Conservation (phyloP, 768 basidiomycete species). For the Phaffia tasmanica region DNA sequence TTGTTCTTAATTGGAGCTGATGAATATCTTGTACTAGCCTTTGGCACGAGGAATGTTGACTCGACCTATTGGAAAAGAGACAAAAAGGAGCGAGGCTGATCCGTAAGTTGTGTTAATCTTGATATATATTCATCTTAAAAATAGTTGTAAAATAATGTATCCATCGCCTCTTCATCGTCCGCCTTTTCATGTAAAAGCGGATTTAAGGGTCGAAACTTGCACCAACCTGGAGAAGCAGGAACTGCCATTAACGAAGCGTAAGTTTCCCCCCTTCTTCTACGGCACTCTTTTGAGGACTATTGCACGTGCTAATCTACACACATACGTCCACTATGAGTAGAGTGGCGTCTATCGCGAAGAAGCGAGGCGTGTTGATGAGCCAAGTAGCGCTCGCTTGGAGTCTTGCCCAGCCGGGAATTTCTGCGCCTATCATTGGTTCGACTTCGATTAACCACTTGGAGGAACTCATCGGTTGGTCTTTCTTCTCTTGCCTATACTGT, state of each 20-base stretch:
- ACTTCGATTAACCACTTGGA: slow-evolving; percentile 47
- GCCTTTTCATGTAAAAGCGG: slow-evolving; percentile 41
- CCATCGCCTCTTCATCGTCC: slow-evolving; percentile 26
- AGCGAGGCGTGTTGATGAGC: slow-evolving; percentile 49
- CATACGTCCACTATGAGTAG: slow-evolving; percentile 31
- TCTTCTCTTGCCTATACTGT: background rate
- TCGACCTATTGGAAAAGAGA: slow-evolving; percentile 37
- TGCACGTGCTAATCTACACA: slow-evolving; percentile 21
- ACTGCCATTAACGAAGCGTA: slow-evolving; percentile 22
- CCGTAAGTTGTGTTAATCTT: background rate
- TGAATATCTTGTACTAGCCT: slow-evolving; percentile 31
- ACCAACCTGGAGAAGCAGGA: slow-evolving; percentile 21
- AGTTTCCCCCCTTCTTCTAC: background rate
- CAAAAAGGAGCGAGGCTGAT: slow-evolving; percentile 40
- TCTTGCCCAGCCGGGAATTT: slow-evolving; percentile 43
- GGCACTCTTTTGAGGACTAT: background rate
- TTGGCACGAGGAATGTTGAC: slow-evolving; percentile 38
- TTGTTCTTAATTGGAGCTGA: background rate
- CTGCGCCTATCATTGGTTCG: slow-evolving; percentile 53
- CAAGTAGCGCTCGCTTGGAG: slow-evolving; percentile 47
- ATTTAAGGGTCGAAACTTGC: slow-evolving; percentile 26
- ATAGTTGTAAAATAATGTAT: background rate
- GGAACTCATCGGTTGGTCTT: slow-evolving; percentile 45
- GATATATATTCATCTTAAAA: background rate
- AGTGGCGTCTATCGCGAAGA: slow-evolving; percentile 50